A percentile compares a stretch with the other conserved stretches of the same genome.
Evolutionary conservation across 257 asterid genomes (phyloP).

Genomic region (Lithospermum erythrorhizon): DNA sequence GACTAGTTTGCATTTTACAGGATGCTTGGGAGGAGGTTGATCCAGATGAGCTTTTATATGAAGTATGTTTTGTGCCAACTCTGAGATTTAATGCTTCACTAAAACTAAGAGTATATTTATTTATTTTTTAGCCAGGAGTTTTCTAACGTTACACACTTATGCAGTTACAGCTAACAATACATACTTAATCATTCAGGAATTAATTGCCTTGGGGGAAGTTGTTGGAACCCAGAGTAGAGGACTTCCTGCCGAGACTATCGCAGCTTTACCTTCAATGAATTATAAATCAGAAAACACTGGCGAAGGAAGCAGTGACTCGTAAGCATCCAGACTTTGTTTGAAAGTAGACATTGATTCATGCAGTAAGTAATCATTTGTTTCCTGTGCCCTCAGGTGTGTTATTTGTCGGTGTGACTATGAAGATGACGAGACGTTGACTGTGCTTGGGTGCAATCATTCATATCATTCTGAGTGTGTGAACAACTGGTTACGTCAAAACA

Average conservation of each 20-base stretch:
- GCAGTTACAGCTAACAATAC: not conserved
- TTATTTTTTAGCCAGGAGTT: not conserved
- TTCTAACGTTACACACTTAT: not conserved
- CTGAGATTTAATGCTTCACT: not conserved
- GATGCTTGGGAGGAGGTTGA: slow-evolving; percentile 87
- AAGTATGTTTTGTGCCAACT: slow-evolving; percentile 33
- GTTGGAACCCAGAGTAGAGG: slow-evolving; percentile 97
- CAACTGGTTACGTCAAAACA: slow-evolving; percentile 78
- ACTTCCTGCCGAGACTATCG: slow-evolving; percentile 72
- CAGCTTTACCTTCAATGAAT: slow-evolving; percentile 64
- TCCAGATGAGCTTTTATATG: slow-evolving; percentile 90
- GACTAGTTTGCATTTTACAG: slow-evolving; percentile 24
- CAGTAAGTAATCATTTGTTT: slow-evolving; percentile 1
- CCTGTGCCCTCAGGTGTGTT: slow-evolving; percentile 59
- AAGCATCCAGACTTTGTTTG: slow-evolving; percentile 17
- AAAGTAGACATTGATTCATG: not conserved
- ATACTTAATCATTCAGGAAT: slow-evolving; percentile 38
- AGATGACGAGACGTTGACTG: slow-evolving; percentile 69
- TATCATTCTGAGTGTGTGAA: slow-evolving; percentile 82
- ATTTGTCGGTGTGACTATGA: slow-evolving; percentile 89
- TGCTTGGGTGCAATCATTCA: slow-evolving; percentile 71
- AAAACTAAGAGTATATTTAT: not conserved
- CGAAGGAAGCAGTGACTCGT: slow-evolving; percentile 70
- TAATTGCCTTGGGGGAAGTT: slow-evolving; percentile 86
- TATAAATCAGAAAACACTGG: slow-evolving; percentile 47